Conservation (phyloP, 208 protist genomes). For the Herpetomonas samuelpessoai region DNA sequence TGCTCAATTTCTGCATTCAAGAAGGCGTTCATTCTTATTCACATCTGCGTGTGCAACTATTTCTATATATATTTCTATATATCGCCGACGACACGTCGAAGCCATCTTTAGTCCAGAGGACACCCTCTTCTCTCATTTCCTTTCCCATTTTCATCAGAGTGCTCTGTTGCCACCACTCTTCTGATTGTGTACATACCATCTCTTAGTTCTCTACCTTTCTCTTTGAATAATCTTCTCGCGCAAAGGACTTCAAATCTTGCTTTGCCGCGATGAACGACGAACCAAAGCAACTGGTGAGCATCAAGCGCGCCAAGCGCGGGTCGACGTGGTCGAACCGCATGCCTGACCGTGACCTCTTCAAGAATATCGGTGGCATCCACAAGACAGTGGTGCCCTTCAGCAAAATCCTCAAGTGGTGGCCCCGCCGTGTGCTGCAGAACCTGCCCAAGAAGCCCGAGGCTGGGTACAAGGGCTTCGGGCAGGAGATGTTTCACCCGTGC, state of each 20-base stretch:
- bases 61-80: too few species aligned
- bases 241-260: too few species aligned
- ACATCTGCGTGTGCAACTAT: too few species aligned
- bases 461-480: slow-evolving; percentile 42
- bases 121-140: not conserved
- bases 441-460: slow-evolving; percentile 22
- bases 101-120: not conserved
- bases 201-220: too few species aligned
- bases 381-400: slow-evolving; percentile 4
- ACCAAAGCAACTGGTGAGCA: not conserved
- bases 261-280: not conserved
- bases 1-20: too few species aligned
- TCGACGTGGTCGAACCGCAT: slow-evolving; percentile 46
- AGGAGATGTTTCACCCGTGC: slow-evolving; percentile 32
- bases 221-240: too few species aligned
- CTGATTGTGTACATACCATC: too few species aligned
- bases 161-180: too few species aligned
- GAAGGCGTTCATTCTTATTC: too few species aligned
- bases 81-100: not conserved
- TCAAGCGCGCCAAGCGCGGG: slow-evolving; percentile 10
- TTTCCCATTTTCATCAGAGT: not conserved
- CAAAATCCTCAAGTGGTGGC: slow-evolving; percentile 13
- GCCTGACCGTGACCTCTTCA: slow-evolving; percentile 47
- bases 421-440: slow-evolving; percentile 8
- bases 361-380: slow-evolving; percentile 31